Conservation (phyloP, 179 eudicot species). For the Actinidia polygama region DNA sequence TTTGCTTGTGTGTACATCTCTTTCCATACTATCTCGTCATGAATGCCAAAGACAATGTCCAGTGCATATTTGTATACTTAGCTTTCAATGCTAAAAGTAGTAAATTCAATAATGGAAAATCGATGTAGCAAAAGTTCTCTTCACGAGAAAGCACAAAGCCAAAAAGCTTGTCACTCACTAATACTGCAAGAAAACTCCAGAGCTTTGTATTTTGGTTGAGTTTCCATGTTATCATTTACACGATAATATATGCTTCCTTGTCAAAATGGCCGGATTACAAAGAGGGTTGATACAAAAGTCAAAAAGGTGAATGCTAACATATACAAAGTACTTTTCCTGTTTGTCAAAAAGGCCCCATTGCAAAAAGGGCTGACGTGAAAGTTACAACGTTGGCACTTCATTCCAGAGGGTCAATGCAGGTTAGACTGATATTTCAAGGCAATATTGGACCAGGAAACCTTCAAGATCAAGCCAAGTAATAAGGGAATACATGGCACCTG, state of each 20-base stretch:
- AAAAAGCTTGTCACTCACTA: neutral
- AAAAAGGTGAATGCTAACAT: conserved; percentile 1
- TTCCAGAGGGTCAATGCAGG: neutral
- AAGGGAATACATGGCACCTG: conserved; percentile 12
- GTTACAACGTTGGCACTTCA: neutral
- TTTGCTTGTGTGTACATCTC: neutral
- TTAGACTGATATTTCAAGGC: neutral
- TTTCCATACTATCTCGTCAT: neutral
- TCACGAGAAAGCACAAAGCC: neutral
- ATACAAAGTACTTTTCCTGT: neutral
- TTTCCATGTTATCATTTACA: conserved; percentile 7
- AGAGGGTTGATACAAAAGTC: neutral
- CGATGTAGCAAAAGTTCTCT: neutral
- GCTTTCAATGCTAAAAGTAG: neutral
- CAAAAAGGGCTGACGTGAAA: neutral
- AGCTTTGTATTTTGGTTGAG: neutral
- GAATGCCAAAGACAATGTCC: neutral
- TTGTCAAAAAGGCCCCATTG: neutral
- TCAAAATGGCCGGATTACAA: neutral
- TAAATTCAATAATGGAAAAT: neutral
- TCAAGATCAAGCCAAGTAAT: neutral
- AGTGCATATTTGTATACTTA: neutral
- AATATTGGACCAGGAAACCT: neutral
- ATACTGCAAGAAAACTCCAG: conserved; percentile 1
- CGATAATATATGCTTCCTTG: neutral